Conservation (phyloP, 768 basidiomycete species). For the Lactarius hengduanensis region DNA sequence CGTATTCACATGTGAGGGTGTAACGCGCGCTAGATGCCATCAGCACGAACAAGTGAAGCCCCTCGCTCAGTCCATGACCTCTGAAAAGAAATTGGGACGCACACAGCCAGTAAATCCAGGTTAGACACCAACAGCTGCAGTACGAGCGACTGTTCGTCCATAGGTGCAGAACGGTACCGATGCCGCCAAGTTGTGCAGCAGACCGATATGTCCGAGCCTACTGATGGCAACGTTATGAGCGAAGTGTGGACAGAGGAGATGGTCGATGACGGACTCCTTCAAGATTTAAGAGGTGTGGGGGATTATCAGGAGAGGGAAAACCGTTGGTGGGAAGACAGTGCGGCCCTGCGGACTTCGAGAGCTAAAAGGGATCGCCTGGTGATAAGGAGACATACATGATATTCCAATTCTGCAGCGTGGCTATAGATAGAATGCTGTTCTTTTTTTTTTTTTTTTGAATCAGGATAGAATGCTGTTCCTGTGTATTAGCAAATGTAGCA, state of each 20-base stretch:
- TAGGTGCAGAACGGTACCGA: neutral
- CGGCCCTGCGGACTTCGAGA: no score
- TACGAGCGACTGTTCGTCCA: neutral
- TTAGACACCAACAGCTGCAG: neutral
- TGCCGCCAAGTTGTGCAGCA: neutral
- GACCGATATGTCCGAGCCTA: neutral
- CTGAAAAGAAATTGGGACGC: neutral
- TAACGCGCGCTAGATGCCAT: constrained; percentile 22
- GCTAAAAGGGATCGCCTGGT: no score
- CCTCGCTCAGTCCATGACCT: neutral
- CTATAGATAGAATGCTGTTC: no score
- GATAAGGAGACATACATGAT: no score
- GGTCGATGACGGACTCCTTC: neutral
- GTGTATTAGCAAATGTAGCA: no score
- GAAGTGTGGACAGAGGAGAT: neutral
- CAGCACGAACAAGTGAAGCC: neutral
- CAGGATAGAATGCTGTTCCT: no score
- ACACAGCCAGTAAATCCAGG: neutral
- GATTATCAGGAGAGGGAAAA: neutral
- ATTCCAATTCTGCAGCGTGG: no score
- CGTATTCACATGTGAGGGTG: constrained; percentile 9
- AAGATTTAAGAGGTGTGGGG: neutral
- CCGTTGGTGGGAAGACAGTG: neutral
- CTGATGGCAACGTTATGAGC: neutral
- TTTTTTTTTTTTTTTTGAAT: no score